Conservation (phyloP, 2,329 filamentous ascomycete species). For the Teratosphaeria nubilosa region DNA sequence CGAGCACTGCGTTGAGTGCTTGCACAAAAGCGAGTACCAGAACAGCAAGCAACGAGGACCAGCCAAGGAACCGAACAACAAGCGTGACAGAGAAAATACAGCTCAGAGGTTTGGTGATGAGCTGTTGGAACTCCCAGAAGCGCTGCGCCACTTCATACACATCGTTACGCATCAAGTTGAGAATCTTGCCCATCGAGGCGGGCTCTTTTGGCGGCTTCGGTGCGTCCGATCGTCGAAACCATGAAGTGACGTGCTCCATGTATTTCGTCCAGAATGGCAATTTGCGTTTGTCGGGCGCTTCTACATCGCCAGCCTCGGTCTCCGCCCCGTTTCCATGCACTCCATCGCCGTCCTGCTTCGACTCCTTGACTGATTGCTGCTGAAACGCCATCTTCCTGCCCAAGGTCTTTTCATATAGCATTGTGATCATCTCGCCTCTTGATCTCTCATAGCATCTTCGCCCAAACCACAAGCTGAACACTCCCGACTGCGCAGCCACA, state of each 20-base stretch:
- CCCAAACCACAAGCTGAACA: constrained; percentile 72
- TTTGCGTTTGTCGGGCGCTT: background rate
- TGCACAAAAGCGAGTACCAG: constrained; percentile 54
- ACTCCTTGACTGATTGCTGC: constrained; percentile 6
- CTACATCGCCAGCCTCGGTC: constrained; percentile 14
- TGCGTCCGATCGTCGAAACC: constrained; percentile 11
- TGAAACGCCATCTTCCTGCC: constrained; percentile 48
- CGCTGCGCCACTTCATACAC: constrained; percentile 70
- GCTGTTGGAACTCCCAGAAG: constrained; percentile 77
- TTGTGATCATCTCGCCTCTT: constrained; percentile 75
- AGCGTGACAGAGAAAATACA: constrained; percentile 64
- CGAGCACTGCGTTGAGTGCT: constrained; percentile 56
- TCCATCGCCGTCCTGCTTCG: background rate
- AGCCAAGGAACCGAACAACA: constrained; percentile 70
- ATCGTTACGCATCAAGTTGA: constrained; percentile 74
- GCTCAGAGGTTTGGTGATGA: constrained; percentile 67
- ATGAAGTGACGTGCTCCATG: background rate
- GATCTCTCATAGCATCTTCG: constrained; percentile 75
- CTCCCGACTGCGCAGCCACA: constrained; percentile 52
- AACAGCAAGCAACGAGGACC: constrained; percentile 63
- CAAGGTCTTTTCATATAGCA: constrained; percentile 70
- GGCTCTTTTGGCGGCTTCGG: constrained; percentile 38
- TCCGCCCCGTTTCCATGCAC: constrained; percentile 9
- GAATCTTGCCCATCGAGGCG: constrained; percentile 80
- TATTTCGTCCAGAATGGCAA: constrained; percentile 4